A percentile compares a stretch with the other conserved stretches of the same genome.
phyloP scores from a whole-genome alignment of 352 stramenopile genomes.

The Phytophthora tentaculata region DNA sequence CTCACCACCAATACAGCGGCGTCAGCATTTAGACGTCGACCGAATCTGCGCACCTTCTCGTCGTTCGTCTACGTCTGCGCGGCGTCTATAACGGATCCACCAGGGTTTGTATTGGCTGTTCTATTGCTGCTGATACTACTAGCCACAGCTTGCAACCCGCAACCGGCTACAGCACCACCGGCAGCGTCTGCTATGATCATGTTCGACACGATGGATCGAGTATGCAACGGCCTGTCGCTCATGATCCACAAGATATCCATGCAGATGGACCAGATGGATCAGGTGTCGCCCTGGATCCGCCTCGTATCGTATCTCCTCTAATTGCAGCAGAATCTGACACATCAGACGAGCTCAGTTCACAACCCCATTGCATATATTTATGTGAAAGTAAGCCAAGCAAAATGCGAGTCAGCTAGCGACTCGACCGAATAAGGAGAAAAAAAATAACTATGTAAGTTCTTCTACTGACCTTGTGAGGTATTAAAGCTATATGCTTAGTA shows the following conservation, averaged over 20 bases:
- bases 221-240: slow-evolving; percentile 68
- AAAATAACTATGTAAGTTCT: slow-evolving; percentile 14
- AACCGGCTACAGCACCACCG: slow-evolving; percentile 46
- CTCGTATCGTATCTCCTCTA: slow-evolving; percentile 67
- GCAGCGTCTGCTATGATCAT: slow-evolving; percentile 47
- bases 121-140: slow-evolving; percentile 69
- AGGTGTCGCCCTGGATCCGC: slow-evolving; percentile 61
- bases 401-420: slow-evolving; percentile 12
- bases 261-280: slow-evolving; percentile 61
- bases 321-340: not conserved
- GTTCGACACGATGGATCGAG: slow-evolving; percentile 57
- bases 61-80: slow-evolving; percentile 79
- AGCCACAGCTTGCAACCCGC: slow-evolving; percentile 64
- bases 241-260: slow-evolving; percentile 72
- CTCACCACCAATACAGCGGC: slow-evolving; percentile 36
- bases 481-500: no score
- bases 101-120: slow-evolving; percentile 77
- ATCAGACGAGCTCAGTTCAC: slow-evolving; percentile 6
- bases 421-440: slow-evolving; percentile 23
- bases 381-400: slow-evolving; percentile 30
- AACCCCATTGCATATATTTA: slow-evolving; percentile 43
- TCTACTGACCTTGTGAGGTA: not conserved
- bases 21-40: slow-evolving; percentile 38
- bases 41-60: slow-evolving; percentile 64
- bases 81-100: slow-evolving; percentile 71